Evolutionary conservation across 768 basidiomycete species (phyloP).

Genomic region (Hydnomerulius pinastri): DNA sequence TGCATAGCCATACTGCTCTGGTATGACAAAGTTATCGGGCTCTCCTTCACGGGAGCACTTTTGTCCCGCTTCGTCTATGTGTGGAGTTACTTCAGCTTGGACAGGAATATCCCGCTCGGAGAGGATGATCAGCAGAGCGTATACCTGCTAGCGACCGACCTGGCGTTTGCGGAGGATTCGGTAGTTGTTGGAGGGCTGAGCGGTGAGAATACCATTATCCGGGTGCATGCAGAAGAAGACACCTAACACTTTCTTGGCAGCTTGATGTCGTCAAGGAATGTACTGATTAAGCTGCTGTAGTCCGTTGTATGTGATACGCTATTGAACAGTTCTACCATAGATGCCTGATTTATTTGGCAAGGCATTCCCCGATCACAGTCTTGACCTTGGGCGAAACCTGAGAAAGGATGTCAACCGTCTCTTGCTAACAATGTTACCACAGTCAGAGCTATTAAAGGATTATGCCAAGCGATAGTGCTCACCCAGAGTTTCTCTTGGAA

Average conservation of each 20-base stretch:
- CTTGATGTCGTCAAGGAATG: not conserved
- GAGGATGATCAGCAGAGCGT: constrained; percentile 36
- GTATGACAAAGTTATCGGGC: constrained; percentile 17
- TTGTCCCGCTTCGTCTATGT: constrained; percentile 27
- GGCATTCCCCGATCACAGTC: not conserved
- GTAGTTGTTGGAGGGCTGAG: not conserved
- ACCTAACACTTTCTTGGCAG: not conserved
- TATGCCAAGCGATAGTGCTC: not conserved
- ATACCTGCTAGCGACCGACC: constrained; percentile 30
- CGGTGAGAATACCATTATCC: not conserved
- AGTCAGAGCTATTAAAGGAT: not conserved
- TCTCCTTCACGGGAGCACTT: constrained; percentile 18
- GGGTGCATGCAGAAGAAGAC: not conserved
- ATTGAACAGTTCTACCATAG: not conserved
- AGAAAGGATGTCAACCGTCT: not conserved
- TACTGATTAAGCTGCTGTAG: too few species aligned
- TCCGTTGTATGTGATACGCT: not conserved
- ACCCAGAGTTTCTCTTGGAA: constrained; percentile 32
- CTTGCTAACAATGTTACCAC: not conserved
- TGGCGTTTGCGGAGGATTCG: constrained; percentile 6
- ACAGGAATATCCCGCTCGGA: constrained; percentile 29
- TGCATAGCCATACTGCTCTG: constrained; percentile 17
- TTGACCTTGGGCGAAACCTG: not conserved
- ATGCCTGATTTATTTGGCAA: not conserved
- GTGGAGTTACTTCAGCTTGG: constrained; percentile 28